phyloP scores from a whole-genome alignment of 352 stramenopile species.

The Aphanomyces stellatus region DNA sequence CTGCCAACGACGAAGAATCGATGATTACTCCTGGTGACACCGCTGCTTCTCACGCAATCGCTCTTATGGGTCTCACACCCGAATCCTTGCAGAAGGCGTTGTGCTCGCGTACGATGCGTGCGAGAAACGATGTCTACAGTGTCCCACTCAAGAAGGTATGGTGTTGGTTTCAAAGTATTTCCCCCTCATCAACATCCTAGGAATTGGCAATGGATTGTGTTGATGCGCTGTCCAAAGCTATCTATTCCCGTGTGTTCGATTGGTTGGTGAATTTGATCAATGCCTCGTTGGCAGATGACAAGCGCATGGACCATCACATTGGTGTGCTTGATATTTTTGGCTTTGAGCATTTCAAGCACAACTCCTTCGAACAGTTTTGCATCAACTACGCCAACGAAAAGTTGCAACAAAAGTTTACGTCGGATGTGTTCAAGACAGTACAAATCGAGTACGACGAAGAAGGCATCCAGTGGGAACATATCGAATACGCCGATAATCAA shows the following conservation, averaged over 20 bases:
- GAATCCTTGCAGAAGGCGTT: constrained; percentile 88
- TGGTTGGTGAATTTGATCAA: constrained; percentile 91
- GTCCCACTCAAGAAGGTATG: constrained; percentile 31
- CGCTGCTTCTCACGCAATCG: constrained; percentile 41
- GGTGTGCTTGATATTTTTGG: constrained; percentile 99
- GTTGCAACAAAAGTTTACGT: constrained; percentile 84
- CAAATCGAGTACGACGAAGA: constrained; percentile 84
- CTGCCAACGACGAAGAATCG: constrained; percentile 70
- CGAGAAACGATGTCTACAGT: constrained; percentile 43
- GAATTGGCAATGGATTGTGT: constrained; percentile 71
- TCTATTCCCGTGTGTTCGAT: constrained; percentile 90
- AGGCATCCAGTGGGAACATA: constrained; percentile 90
- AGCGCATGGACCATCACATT: constrained; percentile 80
- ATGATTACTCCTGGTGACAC: constrained; percentile 40
- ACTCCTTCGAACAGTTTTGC: constrained; percentile 83
- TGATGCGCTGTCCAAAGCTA: constrained; percentile 90
- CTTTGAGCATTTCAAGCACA: constrained; percentile 97
- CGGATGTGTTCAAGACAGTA: constrained; percentile 85
- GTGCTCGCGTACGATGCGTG: constrained; percentile 83
- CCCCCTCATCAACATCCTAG: constrained; percentile 28
- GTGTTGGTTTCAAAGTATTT: no score
- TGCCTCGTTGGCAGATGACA: constrained; percentile 66
- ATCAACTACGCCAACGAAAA: constrained; percentile 83
- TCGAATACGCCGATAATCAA: constrained; percentile 88
- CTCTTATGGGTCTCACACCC: constrained; percentile 85